These are phyloP conservation scores for Tricholoma furcatifolium DNA, from an alignment of 768 basidiomycete species.

Conservation along the genomic window DNA sequence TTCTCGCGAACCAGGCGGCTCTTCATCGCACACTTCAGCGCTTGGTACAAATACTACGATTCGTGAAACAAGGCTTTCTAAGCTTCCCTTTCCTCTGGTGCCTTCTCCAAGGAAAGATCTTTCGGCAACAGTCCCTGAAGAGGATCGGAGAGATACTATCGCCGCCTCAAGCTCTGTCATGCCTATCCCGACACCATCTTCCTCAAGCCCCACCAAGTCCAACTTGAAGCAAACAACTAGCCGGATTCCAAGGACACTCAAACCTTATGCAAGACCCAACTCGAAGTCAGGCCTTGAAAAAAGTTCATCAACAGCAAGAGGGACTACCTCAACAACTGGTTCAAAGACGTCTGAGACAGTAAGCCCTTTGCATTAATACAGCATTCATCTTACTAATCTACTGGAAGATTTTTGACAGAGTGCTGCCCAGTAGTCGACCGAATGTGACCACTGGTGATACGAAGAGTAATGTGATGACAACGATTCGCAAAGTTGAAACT, in stretches of 20 bases:
- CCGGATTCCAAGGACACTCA: constrained; percentile 61
- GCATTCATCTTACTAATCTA: not conserved
- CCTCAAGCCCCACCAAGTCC: constrained; percentile 38
- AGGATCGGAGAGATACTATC: constrained; percentile 16
- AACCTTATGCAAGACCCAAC: constrained; percentile 53
- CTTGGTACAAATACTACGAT: not conserved
- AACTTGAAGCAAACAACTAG: constrained; percentile 52
- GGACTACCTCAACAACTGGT: constrained; percentile 21
- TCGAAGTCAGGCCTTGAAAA: constrained; percentile 8
- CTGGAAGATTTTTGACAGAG: constrained; percentile 1
- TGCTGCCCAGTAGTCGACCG: not conserved
- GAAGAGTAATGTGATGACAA: not conserved
- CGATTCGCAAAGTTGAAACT: not conserved
- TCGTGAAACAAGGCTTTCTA: constrained; percentile 4
- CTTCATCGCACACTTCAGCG: not conserved
- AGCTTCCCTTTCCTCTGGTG: constrained; percentile 38
- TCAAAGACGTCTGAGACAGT: constrained; percentile 9
- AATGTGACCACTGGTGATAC: not conserved
- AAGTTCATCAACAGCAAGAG: constrained; percentile 15
- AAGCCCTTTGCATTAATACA: not conserved
- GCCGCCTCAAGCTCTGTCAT: constrained; percentile 16
- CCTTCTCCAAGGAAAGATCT: constrained; percentile 10
- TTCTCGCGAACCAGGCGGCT: constrained; percentile 2
- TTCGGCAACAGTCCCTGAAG: constrained; percentile 31
- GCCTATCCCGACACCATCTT: constrained; percentile 17